Base-by-base conservation (phyloP, 2,329 filamentous ascomycete genomes). In the Colletotrichum limetticola region DNA sequence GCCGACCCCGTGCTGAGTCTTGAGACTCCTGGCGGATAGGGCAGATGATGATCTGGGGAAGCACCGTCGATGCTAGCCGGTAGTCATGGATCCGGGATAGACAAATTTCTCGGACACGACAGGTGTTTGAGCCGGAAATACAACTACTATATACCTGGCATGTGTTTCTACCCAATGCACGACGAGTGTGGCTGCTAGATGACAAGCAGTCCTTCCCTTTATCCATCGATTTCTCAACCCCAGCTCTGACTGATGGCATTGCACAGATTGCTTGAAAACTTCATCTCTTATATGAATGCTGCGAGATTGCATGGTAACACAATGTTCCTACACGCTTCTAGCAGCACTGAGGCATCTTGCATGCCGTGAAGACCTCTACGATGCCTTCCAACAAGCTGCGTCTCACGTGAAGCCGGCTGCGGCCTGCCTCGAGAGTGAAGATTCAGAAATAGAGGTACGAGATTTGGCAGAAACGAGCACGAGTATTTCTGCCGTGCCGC, bases 51-150 rank as follows among this genome's bases (percentile, higher is more conserved):
- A 37, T 52, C 26, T 61, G 60, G 56, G 56, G 55, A 60, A 61
- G 46, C 46, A 56, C 37, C 65, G 30, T 58, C 53, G 61, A 46
- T 57, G 24, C 22, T 56, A 42, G 49, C 19, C 53, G 8, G 42
- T 37, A n/a, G 30, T 42, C 70, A 65, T 60, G 60, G 66, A 70
- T 72, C 66, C 28, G 30, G 70, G 70, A 52, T 57, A 32, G 66
- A 55, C 46, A 61, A 19, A 57, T 28, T 57, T 26, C 56, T 46
- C 46, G 32, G 35, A 55, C 60, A 57, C 28, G 22, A 46, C 32
- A 60, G 60, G 60, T 35, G 66, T 70, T 67, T 72, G 55, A 58
- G 49, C 66, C 60, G 60, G 46, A 56, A 35, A 14, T 22, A 56
- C 35, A 26, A 60, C 30, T 14, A 42, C 42, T 49, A 49, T 49